A percentile compares a stretch with the other conserved stretches of the same genome.
Conservation (phyloP, 2,329 filamentous ascomycete genomes). For the Pseudogymnoascus sp. region DNA sequence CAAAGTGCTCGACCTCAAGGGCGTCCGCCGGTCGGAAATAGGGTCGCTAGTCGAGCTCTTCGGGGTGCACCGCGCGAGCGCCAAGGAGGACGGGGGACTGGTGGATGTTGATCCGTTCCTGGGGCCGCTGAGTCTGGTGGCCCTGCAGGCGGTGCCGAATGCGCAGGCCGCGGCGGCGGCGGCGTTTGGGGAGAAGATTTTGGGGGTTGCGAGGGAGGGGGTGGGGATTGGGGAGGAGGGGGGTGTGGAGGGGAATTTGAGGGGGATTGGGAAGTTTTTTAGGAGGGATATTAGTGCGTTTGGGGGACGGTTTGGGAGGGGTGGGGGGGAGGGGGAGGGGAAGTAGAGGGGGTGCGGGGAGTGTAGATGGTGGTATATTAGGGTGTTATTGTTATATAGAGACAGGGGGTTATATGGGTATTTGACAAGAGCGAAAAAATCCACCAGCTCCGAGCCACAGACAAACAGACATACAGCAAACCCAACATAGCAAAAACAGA, state of each 20-base stretch:
- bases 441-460: neutral
- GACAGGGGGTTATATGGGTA: neutral
- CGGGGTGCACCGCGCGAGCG: conserved; percentile 66
- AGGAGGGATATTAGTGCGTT: conserved; percentile 74
- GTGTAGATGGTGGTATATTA: conserved; percentile 14
- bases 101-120: conserved; percentile 63
- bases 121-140: conserved; percentile 41
- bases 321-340: conserved; percentile 22
- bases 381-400: neutral
- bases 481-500: neutral
- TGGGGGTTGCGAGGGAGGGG: conserved; percentile 79
- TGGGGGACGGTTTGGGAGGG: conserved; percentile 60
- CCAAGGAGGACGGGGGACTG: conserved; percentile 53
- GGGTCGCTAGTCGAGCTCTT: conserved; percentile 79
- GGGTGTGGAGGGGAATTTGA: conserved; percentile 85
- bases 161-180: conserved; percentile 45
- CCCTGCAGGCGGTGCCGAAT: conserved; percentile 32
- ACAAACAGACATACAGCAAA: too few species aligned
- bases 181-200: conserved; percentile 75
- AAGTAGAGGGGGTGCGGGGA: conserved; percentile 12
- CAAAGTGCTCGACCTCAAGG: conserved; percentile 93
- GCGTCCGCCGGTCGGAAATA: conserved; percentile 78
- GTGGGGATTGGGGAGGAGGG: conserved; percentile 51
- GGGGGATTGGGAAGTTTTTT: conserved; percentile 96
- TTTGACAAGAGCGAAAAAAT: neutral